Conservation (phyloP, 2,329 filamentous ascomycete species). For the Stemphylium lycopersici region DNA sequence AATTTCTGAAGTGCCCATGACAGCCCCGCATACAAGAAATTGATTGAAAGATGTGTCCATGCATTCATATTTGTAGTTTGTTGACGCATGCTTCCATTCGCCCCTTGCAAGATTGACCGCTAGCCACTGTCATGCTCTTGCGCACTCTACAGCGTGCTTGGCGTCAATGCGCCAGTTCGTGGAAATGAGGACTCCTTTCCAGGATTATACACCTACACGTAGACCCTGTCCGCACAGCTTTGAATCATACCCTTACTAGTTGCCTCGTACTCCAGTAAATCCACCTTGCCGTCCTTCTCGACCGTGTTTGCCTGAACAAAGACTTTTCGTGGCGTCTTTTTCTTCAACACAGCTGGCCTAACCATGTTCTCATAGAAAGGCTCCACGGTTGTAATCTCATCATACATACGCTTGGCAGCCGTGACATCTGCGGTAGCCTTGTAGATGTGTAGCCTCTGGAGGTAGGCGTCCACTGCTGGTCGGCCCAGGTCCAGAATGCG, state of each 20-base stretch:
- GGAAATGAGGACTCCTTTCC: no score
- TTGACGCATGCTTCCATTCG: not conserved
- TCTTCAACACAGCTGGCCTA: slow-evolving; percentile 73
- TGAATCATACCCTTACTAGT: slow-evolving; percentile 72
- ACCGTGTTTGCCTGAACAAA: slow-evolving; percentile 94
- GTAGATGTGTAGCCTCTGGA: slow-evolving; percentile 91
- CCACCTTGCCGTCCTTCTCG: slow-evolving; percentile 58
- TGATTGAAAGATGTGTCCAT: not conserved
- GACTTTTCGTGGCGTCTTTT: slow-evolving; percentile 84
- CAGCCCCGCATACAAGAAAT: no score
- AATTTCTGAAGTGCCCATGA: no score
- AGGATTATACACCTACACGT: slow-evolving; percentile 27
- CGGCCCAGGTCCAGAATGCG: slow-evolving; percentile 87
- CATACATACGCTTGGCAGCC: slow-evolving; percentile 78
- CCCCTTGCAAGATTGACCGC: no score
- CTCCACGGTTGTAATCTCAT: slow-evolving; percentile 81
- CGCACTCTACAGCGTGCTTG: no score
- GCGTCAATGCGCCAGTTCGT: no score
- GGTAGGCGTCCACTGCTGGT: slow-evolving; percentile 80
- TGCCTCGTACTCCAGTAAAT: slow-evolving; percentile 86
- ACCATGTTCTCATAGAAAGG: slow-evolving; percentile 86
- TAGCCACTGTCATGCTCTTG: no score
- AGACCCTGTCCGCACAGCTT: slow-evolving; percentile 47
- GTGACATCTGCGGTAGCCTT: slow-evolving; percentile 87
- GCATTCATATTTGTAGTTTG: not conserved